Base-by-base conservation (phyloP, 495 filamentous ascomycete species). In the Cladorrhinum samala region DNA sequence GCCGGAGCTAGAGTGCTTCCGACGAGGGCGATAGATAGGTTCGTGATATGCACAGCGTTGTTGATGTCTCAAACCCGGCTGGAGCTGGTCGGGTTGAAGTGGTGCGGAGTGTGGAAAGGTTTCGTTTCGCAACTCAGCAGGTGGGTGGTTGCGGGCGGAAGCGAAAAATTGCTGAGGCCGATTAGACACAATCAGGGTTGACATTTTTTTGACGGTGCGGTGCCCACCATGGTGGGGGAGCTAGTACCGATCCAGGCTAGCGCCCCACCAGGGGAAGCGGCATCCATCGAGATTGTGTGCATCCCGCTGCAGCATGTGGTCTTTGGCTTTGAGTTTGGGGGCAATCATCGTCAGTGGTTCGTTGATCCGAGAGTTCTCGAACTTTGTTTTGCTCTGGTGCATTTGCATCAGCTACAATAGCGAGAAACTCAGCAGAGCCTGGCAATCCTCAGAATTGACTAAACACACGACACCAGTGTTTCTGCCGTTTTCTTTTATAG, bases 181-280 rank as follows among this genome's bases (percentile, higher is more conserved):
- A 56, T 52, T 44, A n/a, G 52, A 50, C 49, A n/a, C 36, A 64
- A 59, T 64, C 49, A 61, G 64, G 64, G 64, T 62, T 60, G 57
- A 53, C 55, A 53, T 58, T 65, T 65, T 63, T 65, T 65, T 63
- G 55, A 57, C 47, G 54, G 20, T 48, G 58, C 47, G 46, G 44
- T 20, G 30, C 20, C n/a, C 2, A 16, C 16, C 11, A 3, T 19
- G 36, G 52, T 52, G 36, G 17, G 21, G 8, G 52, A 42, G 13
- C 39, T 45, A 27, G 50, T 33, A 49, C 43, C 43, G 36, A 23
- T 30, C 38, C 2, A 23, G 36, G 23, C 21, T 63, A 63, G 60
- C 52, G 44, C 27, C 50, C 20, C 13, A 2, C 21, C 23, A 25
- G 56, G 49, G 52, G 41, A 18, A 50, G 21, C 46, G 14, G 25